A percentile compares a stretch with the other conserved stretches of the same genome.
phyloP scores from a whole-genome alignment of 345 rosid species.

The Aquilaria sinensis region DNA sequence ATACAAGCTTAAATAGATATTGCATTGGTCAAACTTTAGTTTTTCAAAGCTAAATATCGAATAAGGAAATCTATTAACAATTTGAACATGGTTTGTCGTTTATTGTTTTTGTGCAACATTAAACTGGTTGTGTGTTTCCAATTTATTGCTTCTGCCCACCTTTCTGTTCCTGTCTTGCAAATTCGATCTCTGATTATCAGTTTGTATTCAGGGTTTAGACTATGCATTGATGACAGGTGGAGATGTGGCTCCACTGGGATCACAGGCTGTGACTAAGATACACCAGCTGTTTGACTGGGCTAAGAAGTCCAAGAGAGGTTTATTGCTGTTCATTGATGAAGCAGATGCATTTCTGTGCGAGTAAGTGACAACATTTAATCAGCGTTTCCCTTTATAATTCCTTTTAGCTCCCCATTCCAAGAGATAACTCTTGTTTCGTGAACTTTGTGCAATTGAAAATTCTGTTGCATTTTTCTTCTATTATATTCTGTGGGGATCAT shows the following conservation, averaged over 20 bases:
- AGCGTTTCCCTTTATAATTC: background rate
- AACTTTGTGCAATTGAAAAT: no score
- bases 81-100: background rate
- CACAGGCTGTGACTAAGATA: conserved; percentile 98
- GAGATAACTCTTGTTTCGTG: no score
- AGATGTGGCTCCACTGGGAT: conserved; percentile 95
- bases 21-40: background rate
- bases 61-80: background rate
- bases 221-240: conserved; percentile 99
- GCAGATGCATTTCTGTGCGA: conserved; percentile 99
- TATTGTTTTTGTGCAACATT: background rate
- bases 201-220: conserved; percentile 73
- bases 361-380: conserved; percentile 41
- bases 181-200: conserved; percentile 6
- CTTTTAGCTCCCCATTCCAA: no score
- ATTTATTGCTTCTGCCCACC: background rate
- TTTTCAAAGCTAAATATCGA: background rate
- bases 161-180: conserved; percentile 3
- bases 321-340: conserved; percentile 90
- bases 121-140: background rate
- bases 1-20: background rate
- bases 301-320: conserved; percentile 83
- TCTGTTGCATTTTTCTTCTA: no score
- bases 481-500: no score
- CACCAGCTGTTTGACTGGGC: conserved; percentile 97